Conservation (phyloP, 2,329 filamentous ascomycete species). For the Emmonsiellopsis sp. region DNA sequence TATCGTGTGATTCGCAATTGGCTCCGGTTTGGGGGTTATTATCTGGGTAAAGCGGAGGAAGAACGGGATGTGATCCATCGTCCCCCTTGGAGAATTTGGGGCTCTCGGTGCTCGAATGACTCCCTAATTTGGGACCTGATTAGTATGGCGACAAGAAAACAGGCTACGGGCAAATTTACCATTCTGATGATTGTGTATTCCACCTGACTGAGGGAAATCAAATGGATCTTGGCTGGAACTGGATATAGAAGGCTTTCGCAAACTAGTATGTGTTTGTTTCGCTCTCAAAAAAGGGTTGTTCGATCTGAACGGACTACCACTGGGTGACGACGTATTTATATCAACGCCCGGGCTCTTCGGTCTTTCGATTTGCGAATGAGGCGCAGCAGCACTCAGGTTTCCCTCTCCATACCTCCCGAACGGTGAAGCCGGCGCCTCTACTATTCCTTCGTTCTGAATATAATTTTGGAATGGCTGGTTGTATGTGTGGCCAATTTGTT, state of each 20-base stretch:
- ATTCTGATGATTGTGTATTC: background rate
- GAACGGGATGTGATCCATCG: background rate
- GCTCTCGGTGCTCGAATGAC: background rate
- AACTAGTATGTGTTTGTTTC: conserved; percentile 9
- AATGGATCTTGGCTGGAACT: background rate
- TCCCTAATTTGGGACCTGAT: background rate
- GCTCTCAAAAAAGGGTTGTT: conserved; percentile 32
- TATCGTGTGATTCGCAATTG: background rate
- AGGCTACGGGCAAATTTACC: background rate
- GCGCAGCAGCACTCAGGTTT: background rate
- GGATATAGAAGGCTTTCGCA: background rate
- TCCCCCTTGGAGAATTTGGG: background rate
- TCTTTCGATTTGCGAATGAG: background rate
- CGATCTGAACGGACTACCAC: conserved; percentile 19
- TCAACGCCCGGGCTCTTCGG: background rate
- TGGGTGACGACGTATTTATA: background rate
- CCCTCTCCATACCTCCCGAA: background rate
- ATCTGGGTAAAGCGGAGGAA: background rate
- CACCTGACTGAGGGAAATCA: background rate
- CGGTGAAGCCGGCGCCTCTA: background rate
- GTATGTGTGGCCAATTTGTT: background rate
- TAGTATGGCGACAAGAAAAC: background rate
- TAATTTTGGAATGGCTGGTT: background rate
- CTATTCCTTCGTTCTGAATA: background rate
- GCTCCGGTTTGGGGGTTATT: no score